phyloP scores from a whole-genome alignment of 306 rosid species.

The Sicyos baderoa region DNA sequence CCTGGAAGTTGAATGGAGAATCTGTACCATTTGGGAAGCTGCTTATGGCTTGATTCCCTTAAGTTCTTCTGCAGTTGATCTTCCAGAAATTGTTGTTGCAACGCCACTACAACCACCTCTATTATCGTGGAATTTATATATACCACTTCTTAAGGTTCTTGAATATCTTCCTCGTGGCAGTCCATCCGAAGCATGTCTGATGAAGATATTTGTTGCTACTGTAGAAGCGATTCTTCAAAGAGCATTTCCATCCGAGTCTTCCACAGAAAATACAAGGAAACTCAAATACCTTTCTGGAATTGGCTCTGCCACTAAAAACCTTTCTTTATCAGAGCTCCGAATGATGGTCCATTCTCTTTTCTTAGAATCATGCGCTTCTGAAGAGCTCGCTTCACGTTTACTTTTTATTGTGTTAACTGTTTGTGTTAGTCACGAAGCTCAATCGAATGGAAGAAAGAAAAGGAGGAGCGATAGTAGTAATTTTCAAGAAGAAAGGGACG shows the following conservation, averaged over 20 bases:
- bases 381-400: constrained; percentile 87
- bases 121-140: constrained; percentile 90
- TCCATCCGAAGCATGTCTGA: constrained; percentile 98
- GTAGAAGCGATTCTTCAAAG: constrained; percentile 95
- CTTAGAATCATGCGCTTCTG: constrained; percentile 86
- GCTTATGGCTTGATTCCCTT: constrained; percentile 95
- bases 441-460: constrained; percentile 65
- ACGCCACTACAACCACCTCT: constrained; percentile 86
- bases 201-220: constrained; percentile 96
- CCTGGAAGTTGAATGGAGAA: constrained; percentile 99
- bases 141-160: constrained; percentile 88
- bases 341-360: constrained; percentile 97
- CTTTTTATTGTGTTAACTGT: constrained; percentile 92
- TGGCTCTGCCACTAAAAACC: constrained; percentile 77
- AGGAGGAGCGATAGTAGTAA: constrained; percentile 51
- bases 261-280: constrained; percentile 64
- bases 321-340: constrained; percentile 91
- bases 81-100: constrained; percentile 87
- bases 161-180: constrained; percentile 99
- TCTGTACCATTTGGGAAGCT: constrained; percentile 99
- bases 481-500: constrained; percentile 41
- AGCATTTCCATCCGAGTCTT: constrained; percentile 70
- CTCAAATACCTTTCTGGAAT: constrained; percentile 54
- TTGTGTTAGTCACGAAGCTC: constrained; percentile 95
- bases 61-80: constrained; percentile 95